phyloP scores from a whole-genome alignment of 345 rosid species.

The Linum trigynum region DNA sequence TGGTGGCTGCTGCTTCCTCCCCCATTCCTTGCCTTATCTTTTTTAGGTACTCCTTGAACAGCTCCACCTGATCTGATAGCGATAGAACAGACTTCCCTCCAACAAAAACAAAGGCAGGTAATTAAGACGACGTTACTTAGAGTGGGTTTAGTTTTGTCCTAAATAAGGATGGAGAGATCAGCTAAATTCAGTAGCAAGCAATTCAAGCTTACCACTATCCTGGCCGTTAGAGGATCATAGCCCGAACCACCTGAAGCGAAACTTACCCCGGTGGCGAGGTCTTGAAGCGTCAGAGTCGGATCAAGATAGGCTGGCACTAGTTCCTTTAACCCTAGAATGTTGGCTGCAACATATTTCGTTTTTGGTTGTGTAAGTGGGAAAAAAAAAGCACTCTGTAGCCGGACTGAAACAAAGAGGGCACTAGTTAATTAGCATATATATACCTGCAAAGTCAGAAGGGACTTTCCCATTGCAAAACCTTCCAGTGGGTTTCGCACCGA shows the following conservation, averaged over 20 bases:
- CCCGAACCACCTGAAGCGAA: constrained; percentile 42
- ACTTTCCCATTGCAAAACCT: constrained; percentile 41
- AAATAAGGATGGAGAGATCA: no score
- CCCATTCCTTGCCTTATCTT: constrained; percentile 15
- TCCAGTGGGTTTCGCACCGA: constrained; percentile 38
- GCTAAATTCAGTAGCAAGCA: no score
- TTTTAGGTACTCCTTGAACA: constrained; percentile 16
- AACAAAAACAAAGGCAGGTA: background rate
- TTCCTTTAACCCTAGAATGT: constrained; percentile 28
- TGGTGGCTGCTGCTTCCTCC: constrained; percentile 9
- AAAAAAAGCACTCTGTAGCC: no score
- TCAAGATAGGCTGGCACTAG: constrained; percentile 36
- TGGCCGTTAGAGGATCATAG: constrained; percentile 32
- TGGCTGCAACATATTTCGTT: constrained; percentile 17
- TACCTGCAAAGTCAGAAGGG: constrained; percentile 36
- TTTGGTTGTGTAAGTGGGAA: background rate
- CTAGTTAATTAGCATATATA: no score
- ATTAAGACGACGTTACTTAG: background rate
- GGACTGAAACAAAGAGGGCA: background rate
- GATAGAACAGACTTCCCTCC: background rate
- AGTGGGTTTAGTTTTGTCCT: no score
- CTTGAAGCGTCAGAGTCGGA: constrained; percentile 23
- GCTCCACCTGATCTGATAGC: constrained; percentile 6
- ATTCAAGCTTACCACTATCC: constrained; percentile 14
- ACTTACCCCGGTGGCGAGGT: constrained; percentile 39